A percentile compares a stretch with the other conserved stretches of the same genome.
Evolutionary conservation across 768 basidiomycete species (phyloP).

Genomic region (Leucosporidium creatinivorum): DNA sequence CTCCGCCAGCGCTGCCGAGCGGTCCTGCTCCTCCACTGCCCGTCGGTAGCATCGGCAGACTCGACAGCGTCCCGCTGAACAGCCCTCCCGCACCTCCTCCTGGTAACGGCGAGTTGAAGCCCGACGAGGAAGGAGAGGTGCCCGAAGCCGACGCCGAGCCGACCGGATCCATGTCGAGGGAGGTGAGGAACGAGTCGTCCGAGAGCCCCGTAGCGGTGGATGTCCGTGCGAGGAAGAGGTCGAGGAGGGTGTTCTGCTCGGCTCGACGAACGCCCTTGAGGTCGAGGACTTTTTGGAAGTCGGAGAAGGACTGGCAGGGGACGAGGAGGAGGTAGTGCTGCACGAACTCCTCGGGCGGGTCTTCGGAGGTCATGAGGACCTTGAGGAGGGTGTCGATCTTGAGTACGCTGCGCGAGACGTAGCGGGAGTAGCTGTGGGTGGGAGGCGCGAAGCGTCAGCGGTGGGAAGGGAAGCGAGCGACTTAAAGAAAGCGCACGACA

Average conservation of each 20-base stretch:
- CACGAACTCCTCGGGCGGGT: slow-evolving; percentile 88
- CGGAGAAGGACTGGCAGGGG: slow-evolving; percentile 87
- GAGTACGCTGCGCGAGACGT: slow-evolving; percentile 69
- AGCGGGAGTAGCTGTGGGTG: slow-evolving; percentile 63
- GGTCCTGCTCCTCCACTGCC: slow-evolving; percentile 1
- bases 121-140: slow-evolving; percentile 23
- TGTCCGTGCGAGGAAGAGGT: slow-evolving; percentile 84
- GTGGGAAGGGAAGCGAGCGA: slow-evolving; percentile 17
- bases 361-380: slow-evolving; percentile 91
- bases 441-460: neutral
- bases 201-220: slow-evolving; percentile 84
- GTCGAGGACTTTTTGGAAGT: slow-evolving; percentile 83
- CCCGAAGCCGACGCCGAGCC: slow-evolving; percentile 1
- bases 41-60: slow-evolving; percentile 1
- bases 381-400: slow-evolving; percentile 87
- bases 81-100: neutral
- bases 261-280: slow-evolving; percentile 65
- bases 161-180: slow-evolving; percentile 87
- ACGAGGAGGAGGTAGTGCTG: slow-evolving; percentile 91
- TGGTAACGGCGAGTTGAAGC: slow-evolving; percentile 36
- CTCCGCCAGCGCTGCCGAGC: neutral
- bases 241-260: slow-evolving; percentile 81
- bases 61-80: slow-evolving; percentile 7
- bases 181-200: slow-evolving; percentile 82
- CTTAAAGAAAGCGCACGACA: slow-evolving; percentile 32